Conservation (phyloP, 345 rosid genomes). For the Eucalyptus camaldulensis region DNA sequence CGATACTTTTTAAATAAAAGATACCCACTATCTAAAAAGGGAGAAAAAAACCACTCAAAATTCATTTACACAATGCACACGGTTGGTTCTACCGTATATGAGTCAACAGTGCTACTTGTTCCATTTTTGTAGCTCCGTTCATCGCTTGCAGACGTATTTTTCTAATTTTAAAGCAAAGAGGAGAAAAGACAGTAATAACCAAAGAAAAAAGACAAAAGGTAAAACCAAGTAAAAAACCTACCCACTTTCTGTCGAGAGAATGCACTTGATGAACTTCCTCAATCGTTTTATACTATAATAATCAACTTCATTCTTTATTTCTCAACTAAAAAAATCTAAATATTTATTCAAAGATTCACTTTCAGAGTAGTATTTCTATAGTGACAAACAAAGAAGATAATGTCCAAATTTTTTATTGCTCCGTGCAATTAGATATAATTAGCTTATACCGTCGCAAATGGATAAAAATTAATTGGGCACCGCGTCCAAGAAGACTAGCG, state of each 20-base stretch:
- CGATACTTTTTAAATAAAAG: neutral
- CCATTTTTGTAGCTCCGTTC: neutral
- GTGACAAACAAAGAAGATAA: neutral
- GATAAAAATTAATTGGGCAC: neutral
- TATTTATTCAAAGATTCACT: neutral
- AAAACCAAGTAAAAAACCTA: neutral
- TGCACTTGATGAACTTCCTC: neutral
- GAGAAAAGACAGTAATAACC: neutral
- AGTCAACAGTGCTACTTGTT: neutral
- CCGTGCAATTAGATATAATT: neutral
- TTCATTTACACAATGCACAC: neutral
- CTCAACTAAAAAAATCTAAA: neutral
- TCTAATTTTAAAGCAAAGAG: neutral
- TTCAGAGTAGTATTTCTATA: neutral
- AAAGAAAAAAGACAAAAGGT: neutral
- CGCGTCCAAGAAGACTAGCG: neutral
- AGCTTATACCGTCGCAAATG: neutral
- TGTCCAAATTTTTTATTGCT: neutral
- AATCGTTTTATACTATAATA: neutral
- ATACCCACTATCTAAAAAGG: neutral
- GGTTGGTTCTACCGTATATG: neutral
- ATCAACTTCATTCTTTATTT: neutral
- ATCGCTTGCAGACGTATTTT: neutral
- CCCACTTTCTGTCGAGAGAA: neutral
- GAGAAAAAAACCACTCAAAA: too few relatives aligned